Base-by-base conservation (phyloP, 1,284 basidiomycete species). In the Irpex sp. region DNA sequence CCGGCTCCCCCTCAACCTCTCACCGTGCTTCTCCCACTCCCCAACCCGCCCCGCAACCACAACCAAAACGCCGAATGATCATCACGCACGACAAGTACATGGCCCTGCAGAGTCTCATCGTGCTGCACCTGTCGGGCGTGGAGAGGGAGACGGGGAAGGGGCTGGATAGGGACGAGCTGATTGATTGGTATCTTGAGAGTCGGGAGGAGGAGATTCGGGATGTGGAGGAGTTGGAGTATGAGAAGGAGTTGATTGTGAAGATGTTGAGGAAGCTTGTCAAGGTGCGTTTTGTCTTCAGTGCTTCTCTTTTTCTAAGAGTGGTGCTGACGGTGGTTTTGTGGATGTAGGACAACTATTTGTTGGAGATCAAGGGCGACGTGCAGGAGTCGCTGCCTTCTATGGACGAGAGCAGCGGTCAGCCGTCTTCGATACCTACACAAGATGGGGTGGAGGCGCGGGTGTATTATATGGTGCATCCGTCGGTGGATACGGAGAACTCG, bases 51-150 rank as follows among this genome's bases (percentile, higher is more conserved):
- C 68, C 65, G 57, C 67, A 72, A 9, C 61, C 72, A 37, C 68
- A 75, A 10, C 80, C 80, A 58, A 93, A 87, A 78, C 81, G 85
- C 72, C 88, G 92, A 69, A 89, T 96, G 84, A 81, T 91, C 60
- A 98, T 99, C 77, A 93, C 94, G 10, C 92, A 98, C 77, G 96
- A 98, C 80, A 88, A 91, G 70, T 99, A 96, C 77, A 88, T 94
- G 80, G 85, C 88, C 62, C 84, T 99, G 66, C 94, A 95, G 77
- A 93, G 89, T 68, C 80, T 98, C 63, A 84, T 96, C 66, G 87
- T 99, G 10, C 72, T 96, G 58, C 89, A 95, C 68, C 80, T 99
- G 16, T 81, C 86, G 36, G 86, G 88, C 53, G 77, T 88, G 6
- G 97, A 99, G 77, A 81, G 84, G 8, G 83, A 86, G 66, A 89